These are phyloP conservation scores for Rutstroemia sp. DNA, from an alignment of 2,329 filamentous ascomycete genomes.

Conservation along the genomic window DNA sequence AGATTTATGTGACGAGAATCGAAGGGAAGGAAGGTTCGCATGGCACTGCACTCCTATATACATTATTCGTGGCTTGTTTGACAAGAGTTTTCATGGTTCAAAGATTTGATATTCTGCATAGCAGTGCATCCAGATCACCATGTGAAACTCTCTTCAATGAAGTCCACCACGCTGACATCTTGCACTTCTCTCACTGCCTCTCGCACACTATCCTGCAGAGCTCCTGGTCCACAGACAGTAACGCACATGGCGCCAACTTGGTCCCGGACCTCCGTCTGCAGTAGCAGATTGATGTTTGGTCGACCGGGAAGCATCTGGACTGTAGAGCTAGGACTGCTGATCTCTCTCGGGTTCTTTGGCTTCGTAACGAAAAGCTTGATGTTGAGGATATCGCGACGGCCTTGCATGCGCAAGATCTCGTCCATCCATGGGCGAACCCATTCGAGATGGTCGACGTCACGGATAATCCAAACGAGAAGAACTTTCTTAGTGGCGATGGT, in stretches of 20 bases:
- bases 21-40: background rate
- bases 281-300: constrained; percentile 72
- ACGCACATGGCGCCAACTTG: constrained; percentile 87
- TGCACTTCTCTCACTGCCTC: constrained; percentile 57
- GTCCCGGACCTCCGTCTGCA: constrained; percentile 72
- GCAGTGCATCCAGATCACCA: constrained; percentile 20
- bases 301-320: constrained; percentile 91
- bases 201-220: constrained; percentile 68
- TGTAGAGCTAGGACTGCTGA: constrained; percentile 66
- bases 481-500: constrained; percentile 75
- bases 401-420: constrained; percentile 66
- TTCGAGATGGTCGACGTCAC: constrained; percentile 80
- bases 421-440: constrained; percentile 89
- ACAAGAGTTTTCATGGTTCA: no score
- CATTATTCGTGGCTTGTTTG: no score
- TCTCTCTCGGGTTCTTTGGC: constrained; percentile 70
- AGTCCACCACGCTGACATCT: constrained; percentile 58
- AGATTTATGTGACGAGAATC: background rate
- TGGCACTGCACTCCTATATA: no score
- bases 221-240: constrained; percentile 69
- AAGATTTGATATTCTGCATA: background rate
- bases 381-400: constrained; percentile 72
- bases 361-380: constrained; percentile 88
- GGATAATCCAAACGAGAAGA: constrained; percentile 86
- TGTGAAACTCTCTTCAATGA: constrained; percentile 71